Evolutionary conservation across 2,329 filamentous ascomycete genomes (phyloP).

Genomic region (Epichloe brachyelytri): DNA sequence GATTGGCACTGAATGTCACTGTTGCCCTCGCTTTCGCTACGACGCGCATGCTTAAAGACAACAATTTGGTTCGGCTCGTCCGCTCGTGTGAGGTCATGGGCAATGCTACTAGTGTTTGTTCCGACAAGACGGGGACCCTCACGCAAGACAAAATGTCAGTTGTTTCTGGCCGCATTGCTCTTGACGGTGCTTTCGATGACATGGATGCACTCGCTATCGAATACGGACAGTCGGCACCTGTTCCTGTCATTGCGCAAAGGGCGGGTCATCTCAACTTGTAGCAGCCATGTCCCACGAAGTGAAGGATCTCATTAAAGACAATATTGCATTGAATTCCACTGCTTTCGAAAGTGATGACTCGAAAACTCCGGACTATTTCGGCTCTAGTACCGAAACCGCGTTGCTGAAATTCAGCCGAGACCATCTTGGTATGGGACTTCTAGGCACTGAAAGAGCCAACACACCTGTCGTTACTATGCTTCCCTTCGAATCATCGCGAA

Average conservation of each 20-base stretch:
- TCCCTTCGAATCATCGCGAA: conserved; percentile 40
- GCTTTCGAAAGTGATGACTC: conserved; percentile 36
- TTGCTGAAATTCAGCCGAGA: conserved; percentile 36
- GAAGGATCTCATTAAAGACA: conserved; percentile 25
- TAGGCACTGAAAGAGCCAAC: conserved; percentile 34
- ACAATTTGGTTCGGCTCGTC: conserved; percentile 46
- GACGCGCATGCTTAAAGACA: conserved; percentile 49
- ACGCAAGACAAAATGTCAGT: conserved; percentile 53
- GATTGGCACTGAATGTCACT: conserved; percentile 46
- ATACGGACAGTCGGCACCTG: conserved; percentile 11
- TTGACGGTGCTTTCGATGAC: conserved; percentile 24
- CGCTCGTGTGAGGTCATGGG: conserved; percentile 52
- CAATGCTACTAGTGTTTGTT: conserved; percentile 50
- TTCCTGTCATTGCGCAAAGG: conserved; percentile 11
- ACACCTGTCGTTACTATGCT: conserved; percentile 34
- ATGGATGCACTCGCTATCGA: conserved; percentile 13
- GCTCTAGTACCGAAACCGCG: conserved; percentile 43
- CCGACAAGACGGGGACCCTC: conserved; percentile 53
- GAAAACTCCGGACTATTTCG: conserved; percentile 29
- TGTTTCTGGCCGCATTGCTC: conserved; percentile 41
- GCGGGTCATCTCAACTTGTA: conserved; percentile 17
- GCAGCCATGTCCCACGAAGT: conserved; percentile 20
- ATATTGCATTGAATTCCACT: conserved; percentile 35
- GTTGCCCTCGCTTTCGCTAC: conserved; percentile 50
- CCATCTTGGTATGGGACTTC: conserved; percentile 31